A percentile compares a stretch with the other conserved stretches of the same genome.
phyloP scores from a whole-genome alignment of 495 filamentous ascomycete species.

The Aspergillus biplanus region DNA sequence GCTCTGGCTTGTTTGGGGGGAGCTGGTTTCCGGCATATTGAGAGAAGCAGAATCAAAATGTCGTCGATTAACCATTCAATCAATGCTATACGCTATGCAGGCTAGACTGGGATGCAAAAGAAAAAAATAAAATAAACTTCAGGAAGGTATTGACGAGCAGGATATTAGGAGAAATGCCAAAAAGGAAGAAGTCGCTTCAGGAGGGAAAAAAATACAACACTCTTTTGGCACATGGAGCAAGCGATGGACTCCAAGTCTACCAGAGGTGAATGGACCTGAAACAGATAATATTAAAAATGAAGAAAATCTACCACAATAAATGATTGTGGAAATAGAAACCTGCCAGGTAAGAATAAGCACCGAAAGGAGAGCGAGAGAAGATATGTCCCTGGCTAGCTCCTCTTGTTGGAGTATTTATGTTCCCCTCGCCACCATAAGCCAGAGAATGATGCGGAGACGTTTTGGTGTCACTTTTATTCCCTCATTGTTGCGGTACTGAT shows the following conservation, averaged over 20 bases:
- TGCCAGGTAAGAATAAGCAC: neutral
- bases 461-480: slow-evolving; percentile 3
- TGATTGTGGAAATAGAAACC: too few species aligned
- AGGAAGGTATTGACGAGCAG: neutral
- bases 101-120: neutral
- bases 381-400: neutral
- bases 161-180: neutral
- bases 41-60: slow-evolving; percentile 2
- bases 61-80: neutral
- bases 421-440: neutral
- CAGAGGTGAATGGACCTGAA: too few species aligned
- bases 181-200: too few species aligned
- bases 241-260: too few species aligned
- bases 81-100: slow-evolving; percentile 1
- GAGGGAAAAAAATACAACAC: too few species aligned
- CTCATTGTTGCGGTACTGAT: neutral
- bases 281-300: too few species aligned
- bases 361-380: neutral
- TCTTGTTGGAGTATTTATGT: neutral
- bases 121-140: neutral
- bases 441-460: slow-evolving; percentile 7
- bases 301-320: too few species aligned
- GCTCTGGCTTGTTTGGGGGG: slow-evolving; percentile 29
- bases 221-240: too few species aligned
- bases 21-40: slow-evolving; percentile 38